Evolutionary conservation across 106 monocot species (phyloP).

Genomic region (Allium fistulosum): DNA sequence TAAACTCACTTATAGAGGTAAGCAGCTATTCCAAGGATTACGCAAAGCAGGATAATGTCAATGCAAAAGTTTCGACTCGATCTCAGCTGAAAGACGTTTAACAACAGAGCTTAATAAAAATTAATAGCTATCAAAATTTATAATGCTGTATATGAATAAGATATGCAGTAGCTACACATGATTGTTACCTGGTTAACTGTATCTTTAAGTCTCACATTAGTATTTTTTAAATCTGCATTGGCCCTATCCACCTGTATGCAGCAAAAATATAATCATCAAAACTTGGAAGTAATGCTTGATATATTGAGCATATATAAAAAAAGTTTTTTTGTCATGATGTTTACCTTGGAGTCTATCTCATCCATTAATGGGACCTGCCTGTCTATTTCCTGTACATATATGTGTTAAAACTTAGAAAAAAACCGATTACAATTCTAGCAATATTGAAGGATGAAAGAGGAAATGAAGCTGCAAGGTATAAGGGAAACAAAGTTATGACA

Average conservation of each 20-base stretch:
- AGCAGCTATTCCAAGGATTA: conserved; percentile 89
- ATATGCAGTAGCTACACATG: background rate
- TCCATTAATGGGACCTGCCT: conserved; percentile 97
- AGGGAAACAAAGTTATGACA: background rate
- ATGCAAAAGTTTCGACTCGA: conserved; percentile 95
- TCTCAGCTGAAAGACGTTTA: conserved; percentile 50
- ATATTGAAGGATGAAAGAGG: too few relatives aligned
- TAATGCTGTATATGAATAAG: background rate
- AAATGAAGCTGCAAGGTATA: too few relatives aligned
- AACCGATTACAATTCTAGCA: background rate
- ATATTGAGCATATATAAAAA: too few relatives aligned
- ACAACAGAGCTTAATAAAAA: too few relatives aligned
- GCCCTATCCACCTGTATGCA: conserved; percentile 56
- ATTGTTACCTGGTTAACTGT: conserved; percentile 69
- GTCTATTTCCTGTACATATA: conserved; percentile 72
- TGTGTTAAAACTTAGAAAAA: background rate
- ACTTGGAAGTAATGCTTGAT: too few relatives aligned
- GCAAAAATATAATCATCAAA: background rate
- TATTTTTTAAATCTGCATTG: conserved; percentile 81
- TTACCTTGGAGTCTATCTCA: conserved; percentile 74
- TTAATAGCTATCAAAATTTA: too few relatives aligned
- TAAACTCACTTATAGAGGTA: conserved; percentile 84
- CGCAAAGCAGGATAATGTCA: conserved; percentile 77
- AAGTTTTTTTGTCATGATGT: too few relatives aligned
- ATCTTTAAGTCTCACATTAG: conserved; percentile 93